phyloP scores from a whole-genome alignment of 208 protist genomes.

The Crithidia thermophila region DNA sequence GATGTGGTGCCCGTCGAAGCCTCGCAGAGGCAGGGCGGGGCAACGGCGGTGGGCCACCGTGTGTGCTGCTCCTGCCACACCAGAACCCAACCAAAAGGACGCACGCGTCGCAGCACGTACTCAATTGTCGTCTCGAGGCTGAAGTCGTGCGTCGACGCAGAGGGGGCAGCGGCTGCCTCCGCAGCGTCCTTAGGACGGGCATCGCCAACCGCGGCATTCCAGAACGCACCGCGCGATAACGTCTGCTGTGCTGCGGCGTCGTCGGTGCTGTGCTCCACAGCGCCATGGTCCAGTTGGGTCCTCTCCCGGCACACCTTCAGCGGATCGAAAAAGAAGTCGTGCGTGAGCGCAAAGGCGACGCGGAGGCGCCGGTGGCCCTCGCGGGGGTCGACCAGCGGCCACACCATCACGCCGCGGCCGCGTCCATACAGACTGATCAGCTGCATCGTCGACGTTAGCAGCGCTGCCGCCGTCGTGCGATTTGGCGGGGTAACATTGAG shows the following conservation, averaged over 20 bases:
- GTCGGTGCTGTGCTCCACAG: too few relatives aligned
- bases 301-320: too few relatives aligned
- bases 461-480: background rate
- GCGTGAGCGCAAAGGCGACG: constrained; percentile 23
- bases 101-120: constrained; percentile 2
- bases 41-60: constrained; percentile 32
- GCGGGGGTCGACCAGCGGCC: constrained; percentile 18
- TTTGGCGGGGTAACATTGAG: background rate
- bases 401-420: constrained; percentile 15
- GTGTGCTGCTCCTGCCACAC: constrained; percentile 52
- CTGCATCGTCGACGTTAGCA: background rate
- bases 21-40: constrained; percentile 15
- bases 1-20: background rate
- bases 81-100: constrained; percentile 33
- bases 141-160: background rate
- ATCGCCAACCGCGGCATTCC: too few relatives aligned
- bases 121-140: background rate
- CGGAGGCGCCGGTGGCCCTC: constrained; percentile 15
- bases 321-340: constrained; percentile 11
- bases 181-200: too few relatives aligned
- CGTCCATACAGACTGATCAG: background rate
- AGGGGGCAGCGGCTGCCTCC: too few relatives aligned
- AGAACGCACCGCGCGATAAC: too few relatives aligned
- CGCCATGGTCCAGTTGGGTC: too few relatives aligned
- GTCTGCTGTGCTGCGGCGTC: too few relatives aligned